A percentile compares a stretch with the other conserved stretches of the same genome.
Evolutionary conservation across 805 yeast species (phyloP).

Genomic region (Wickerhamiella slavikovae): DNA sequence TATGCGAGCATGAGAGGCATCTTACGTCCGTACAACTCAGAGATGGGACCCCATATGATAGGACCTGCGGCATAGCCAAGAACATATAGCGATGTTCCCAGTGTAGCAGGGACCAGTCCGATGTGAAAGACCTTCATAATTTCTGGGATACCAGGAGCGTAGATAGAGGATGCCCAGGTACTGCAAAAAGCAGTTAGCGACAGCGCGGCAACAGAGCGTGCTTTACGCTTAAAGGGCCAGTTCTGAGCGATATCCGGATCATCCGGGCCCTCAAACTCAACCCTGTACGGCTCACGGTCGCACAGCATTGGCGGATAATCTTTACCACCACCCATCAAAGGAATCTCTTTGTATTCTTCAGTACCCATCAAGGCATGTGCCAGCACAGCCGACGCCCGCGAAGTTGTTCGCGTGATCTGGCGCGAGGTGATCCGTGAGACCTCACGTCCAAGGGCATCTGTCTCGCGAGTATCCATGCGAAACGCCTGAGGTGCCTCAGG

Average conservation of each 20-base stretch:
- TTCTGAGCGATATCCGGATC: slow-evolving; percentile 72
- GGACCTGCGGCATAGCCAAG: slow-evolving; percentile 55
- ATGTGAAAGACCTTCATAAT: neutral
- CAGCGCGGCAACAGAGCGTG: slow-evolving; percentile 19
- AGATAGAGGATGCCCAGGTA: slow-evolving; percentile 71
- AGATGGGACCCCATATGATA: slow-evolving; percentile 39
- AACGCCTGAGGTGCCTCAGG: too few species aligned
- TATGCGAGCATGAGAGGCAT: slow-evolving; percentile 22
- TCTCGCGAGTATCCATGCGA: neutral
- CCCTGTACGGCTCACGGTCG: slow-evolving; percentile 16
- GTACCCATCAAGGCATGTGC: neutral
- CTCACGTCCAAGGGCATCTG: neutral
- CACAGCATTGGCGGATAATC: slow-evolving; percentile 5
- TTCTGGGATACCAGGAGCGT: slow-evolving; percentile 25
- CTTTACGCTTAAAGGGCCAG: slow-evolving; percentile 36
- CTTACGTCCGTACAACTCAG: slow-evolving; percentile 33
- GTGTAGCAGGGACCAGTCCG: slow-evolving; percentile 22
- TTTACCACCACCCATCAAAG: slow-evolving; percentile 4
- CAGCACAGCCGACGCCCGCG: neutral
- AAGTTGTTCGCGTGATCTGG: neutral
- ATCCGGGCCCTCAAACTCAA: slow-evolving; percentile 53
- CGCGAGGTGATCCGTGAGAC: neutral
- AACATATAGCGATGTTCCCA: slow-evolving; percentile 38
- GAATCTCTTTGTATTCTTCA: neutral
- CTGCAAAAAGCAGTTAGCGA: slow-evolving; percentile 32